Percentiles rank a stretch among this genome's conserved stretches.
These are phyloP conservation scores for Ceratocystiopsis sp. DNA, from an alignment of 2,329 filamentous ascomycete species.

Conservation along the genomic window DNA sequence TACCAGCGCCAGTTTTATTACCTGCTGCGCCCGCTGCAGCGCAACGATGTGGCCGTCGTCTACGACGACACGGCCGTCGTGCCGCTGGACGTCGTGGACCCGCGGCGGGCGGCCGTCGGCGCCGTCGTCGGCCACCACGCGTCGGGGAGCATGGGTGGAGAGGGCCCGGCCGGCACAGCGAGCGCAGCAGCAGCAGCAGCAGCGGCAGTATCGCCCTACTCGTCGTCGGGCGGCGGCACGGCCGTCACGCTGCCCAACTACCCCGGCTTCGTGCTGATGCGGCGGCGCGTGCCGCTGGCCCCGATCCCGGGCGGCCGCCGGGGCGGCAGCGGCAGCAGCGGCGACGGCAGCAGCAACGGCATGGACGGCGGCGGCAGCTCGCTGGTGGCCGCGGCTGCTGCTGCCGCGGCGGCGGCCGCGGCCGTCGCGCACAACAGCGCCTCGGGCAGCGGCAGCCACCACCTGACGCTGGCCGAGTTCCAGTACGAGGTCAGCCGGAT, in stretches of 20 bases:
- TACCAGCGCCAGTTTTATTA: slow-evolving; percentile 55
- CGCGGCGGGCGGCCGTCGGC: slow-evolving; percentile 21
- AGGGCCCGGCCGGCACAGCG: slow-evolving; percentile 35
- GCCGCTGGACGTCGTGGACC: slow-evolving; percentile 50
- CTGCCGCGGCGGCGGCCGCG: too few species aligned
- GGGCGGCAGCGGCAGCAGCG: slow-evolving; percentile 18
- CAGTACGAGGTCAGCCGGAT: slow-evolving; percentile 42
- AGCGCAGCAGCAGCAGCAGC: not conserved
- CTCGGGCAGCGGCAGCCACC: not conserved
- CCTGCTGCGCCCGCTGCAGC: slow-evolving; percentile 44
- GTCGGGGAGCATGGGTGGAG: slow-evolving; percentile 16
- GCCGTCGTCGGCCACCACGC: too few species aligned
- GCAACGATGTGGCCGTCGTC: slow-evolving; percentile 37
- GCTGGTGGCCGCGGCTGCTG: too few species aligned
- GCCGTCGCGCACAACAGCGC: too few species aligned
- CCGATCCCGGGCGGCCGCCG: slow-evolving; percentile 6
- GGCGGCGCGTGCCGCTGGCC: slow-evolving; percentile 39
- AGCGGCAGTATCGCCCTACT: slow-evolving; percentile 1
- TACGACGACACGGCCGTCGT: slow-evolving; percentile 53
- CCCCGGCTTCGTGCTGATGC: slow-evolving; percentile 37
- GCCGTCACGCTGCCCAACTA: slow-evolving; percentile 46
- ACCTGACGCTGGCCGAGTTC: slow-evolving; percentile 36
- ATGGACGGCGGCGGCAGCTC: not conserved
- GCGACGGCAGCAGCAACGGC: not conserved
- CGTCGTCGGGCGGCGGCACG: slow-evolving; percentile 30